Evolutionary conservation across 345 rosid genomes (phyloP).

Genomic region (Adansonia digitata): DNA sequence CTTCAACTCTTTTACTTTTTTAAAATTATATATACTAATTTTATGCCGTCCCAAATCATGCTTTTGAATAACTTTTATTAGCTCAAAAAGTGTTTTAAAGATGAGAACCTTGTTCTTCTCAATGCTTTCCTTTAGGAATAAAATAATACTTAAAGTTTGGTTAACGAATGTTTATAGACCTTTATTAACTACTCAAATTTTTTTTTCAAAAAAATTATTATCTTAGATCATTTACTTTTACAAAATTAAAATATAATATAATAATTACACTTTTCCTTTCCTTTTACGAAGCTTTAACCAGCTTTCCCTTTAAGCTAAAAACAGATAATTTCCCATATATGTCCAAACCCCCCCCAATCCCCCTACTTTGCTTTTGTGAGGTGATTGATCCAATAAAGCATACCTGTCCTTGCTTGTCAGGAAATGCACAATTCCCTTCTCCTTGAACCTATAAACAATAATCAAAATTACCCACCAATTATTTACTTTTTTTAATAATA

Average conservation of each 20-base stretch:
- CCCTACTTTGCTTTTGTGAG: conserved; percentile 1
- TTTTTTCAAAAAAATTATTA: too few relatives aligned
- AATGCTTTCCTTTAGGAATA: conserved; percentile 18
- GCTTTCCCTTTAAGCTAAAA: too few relatives aligned
- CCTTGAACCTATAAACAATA: conserved; percentile 17
- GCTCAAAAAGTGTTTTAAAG: conserved; percentile 18
- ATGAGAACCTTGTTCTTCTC: conserved; percentile 29
- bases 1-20: conserved; percentile 3
- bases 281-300: too few relatives aligned
- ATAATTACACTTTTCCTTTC: too few relatives aligned
- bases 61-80: conserved; percentile 16
- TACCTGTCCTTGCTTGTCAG: conserved; percentile 23
- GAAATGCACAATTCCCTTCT: conserved; percentile 23
- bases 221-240: too few relatives aligned
- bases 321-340: conserved; percentile 6
- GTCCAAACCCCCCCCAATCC: background rate
- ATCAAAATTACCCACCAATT: background rate
- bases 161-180: too few relatives aligned
- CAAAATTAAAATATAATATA: too few relatives aligned
- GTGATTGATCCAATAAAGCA: conserved; percentile 31
- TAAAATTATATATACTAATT: background rate
- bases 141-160: too few relatives aligned
- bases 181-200: too few relatives aligned
- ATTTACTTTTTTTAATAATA: background rate
- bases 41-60: conserved; percentile 11